Evolutionary conservation across 257 asterid species (phyloP).

Genomic region (Solanum dulcamara): DNA sequence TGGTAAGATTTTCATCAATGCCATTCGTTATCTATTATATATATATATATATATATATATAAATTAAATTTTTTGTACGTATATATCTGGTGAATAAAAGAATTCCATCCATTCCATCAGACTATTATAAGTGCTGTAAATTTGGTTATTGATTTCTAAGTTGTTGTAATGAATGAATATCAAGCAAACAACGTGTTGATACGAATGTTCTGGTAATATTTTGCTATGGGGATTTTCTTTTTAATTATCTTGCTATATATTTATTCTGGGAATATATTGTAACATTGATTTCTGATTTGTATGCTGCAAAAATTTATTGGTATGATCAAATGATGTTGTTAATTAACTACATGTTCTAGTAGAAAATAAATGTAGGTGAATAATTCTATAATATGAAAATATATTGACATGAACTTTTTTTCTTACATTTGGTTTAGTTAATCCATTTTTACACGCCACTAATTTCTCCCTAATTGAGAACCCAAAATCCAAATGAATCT

Average conservation of each 20-base stretch:
- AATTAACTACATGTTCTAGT: not conserved
- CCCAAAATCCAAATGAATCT: not conserved
- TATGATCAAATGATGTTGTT: not conserved
- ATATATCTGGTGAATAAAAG: not conserved
- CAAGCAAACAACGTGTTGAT: no score
- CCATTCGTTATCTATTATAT: not conserved
- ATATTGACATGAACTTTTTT: not conserved
- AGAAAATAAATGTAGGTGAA: not conserved
- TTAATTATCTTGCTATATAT: not conserved
- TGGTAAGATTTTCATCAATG: not conserved
- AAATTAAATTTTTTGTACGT: no score
- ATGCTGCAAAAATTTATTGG: not conserved
- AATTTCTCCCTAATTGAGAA: not conserved
- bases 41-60: no score
- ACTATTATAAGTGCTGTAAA: not conserved
- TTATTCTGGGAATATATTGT: not conserved
- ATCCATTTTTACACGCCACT: not conserved
- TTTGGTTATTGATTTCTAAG: not conserved
- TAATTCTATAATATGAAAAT: not conserved
- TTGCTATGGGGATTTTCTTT: not conserved
- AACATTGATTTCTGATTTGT: not conserved
- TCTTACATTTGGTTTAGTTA: not conserved
- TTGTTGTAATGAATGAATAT: not conserved
- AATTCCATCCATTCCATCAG: not conserved
- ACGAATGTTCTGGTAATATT: no score